phyloP scores from a whole-genome alignment of 495 filamentous ascomycete genomes.

The Aspergillus coremiiformis region DNA sequence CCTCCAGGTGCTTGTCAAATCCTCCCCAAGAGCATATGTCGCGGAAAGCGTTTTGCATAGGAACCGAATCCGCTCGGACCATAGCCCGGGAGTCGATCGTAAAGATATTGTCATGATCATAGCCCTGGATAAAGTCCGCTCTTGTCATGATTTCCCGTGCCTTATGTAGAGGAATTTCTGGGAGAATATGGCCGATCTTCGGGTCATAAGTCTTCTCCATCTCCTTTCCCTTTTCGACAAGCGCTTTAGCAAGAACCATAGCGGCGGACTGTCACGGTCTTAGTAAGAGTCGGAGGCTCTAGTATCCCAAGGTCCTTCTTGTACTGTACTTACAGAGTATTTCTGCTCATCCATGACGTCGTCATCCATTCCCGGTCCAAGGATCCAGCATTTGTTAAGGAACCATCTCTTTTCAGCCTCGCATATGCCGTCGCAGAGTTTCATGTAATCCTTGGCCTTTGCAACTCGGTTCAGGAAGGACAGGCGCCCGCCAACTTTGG shows the following conservation, averaged over 20 bases:
- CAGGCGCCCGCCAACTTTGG: constrained; percentile 76
- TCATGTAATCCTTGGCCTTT: constrained; percentile 66
- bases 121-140: constrained; percentile 84
- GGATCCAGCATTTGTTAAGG: constrained; percentile 88
- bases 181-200: constrained; percentile 66
- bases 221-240: constrained; percentile 72
- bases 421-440: constrained; percentile 71
- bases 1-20: constrained; percentile 76
- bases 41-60: constrained; percentile 89
- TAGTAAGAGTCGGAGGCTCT: constrained; percentile 1
- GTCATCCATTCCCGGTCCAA: constrained; percentile 91
- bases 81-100: constrained; percentile 82
- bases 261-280: constrained; percentile 59
- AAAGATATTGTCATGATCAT: constrained; percentile 92
- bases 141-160: constrained; percentile 91
- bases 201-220: constrained; percentile 57
- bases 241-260: constrained; percentile 84
- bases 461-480: constrained; percentile 83
- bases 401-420: constrained; percentile 87
- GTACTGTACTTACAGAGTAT: constrained; percentile 56
- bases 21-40: constrained; percentile 64
- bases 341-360: constrained; percentile 99
- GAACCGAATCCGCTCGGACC: constrained; percentile 89
- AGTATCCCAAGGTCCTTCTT: neutral
- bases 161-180: constrained; percentile 72